Base-by-base conservation (phyloP, 1,284 basidiomycete species). In the Tilletia caries region DNA sequence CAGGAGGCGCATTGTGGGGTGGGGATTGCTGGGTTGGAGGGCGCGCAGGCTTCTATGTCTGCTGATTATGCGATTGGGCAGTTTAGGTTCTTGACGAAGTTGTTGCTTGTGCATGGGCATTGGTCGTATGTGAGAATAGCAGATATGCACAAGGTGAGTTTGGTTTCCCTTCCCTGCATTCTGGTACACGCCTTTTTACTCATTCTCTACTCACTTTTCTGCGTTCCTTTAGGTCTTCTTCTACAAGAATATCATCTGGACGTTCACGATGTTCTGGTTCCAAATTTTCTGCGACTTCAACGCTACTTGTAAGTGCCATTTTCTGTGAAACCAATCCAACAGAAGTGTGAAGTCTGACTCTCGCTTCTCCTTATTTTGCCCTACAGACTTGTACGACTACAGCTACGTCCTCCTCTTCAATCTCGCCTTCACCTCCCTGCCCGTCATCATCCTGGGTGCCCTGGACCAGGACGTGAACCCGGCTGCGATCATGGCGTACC, bases 61-160 rank as follows among this genome's bases (percentile, higher is more conserved):
- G 94, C 95, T 18, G 95, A 98, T 84, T 98, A 97, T 77, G 95
- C 95, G 0, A 95, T 98, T 85, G 95, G 93, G 1, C 95, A 98
- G 82, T 98, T 98, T 86, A 87, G 95, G 67, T 98, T 76, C 86
- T 84, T 98, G 70, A 95, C 93, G 1, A 92, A 94, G 82, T 85
- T 98, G 50, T 86, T 98, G 20, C 87, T 98, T 70, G 95, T 97
- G 2, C 95, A 98, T 80, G 95, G 95, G 4, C 89, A 93, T 50
- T 95, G 95, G 94, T 95, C 92, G 43, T 97, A 98, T 84, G 90
- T 94, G 77, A 91, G 95, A 58, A 88, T 98, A 52, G 93, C 95
- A n/a, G 93, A 96, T 66, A 75, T 83, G 70, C 81, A 84, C 78
- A 75, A 78, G 72, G 58, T 62, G 32, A 62, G 58, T 34, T n/a